A percentile compares a stretch with the other conserved stretches of the same genome.
Conservation (phyloP, 2,329 filamentous ascomycete species). For the Fusarium transvaalense region DNA sequence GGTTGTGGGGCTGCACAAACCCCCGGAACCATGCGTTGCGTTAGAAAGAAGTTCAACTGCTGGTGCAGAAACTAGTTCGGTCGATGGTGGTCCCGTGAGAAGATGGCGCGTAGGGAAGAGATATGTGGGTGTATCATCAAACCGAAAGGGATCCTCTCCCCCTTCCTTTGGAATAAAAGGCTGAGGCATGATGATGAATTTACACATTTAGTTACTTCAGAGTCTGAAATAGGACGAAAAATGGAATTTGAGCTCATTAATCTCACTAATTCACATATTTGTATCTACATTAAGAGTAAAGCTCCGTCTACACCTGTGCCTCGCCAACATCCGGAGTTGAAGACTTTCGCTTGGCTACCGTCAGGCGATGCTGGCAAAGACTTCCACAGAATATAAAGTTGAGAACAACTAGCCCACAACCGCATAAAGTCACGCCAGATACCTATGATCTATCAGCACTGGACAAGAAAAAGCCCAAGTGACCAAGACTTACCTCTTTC, state of each 20-base stretch:
- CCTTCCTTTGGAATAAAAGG: fast-evolving
- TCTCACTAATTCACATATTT: no score
- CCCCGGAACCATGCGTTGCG: no score
- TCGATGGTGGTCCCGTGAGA: no score
- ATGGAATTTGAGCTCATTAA: no score
- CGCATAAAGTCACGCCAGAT: background rate
- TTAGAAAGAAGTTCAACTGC: no score
- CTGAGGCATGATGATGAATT: background rate
- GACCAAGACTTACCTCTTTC: background rate
- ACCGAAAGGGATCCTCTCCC: fast-evolving
- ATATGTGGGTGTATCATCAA: background rate
- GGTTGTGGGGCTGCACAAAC: no score
- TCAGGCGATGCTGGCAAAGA: background rate
- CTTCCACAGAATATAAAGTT: background rate
- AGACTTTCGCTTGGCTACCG: background rate
- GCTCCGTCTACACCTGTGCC: background rate
- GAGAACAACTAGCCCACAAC: background rate
- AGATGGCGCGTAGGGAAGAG: no score
- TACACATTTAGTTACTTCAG: no score
- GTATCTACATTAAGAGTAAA: no score
- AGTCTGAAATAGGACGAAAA: no score
- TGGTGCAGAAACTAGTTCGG: no score
- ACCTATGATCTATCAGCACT: background rate
- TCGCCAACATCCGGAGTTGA: background rate
- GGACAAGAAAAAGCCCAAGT: fast-evolving